Evolutionary conservation across 2,329 filamentous ascomycete species (phyloP).

Genomic region (Aspergillus sp.): DNA sequence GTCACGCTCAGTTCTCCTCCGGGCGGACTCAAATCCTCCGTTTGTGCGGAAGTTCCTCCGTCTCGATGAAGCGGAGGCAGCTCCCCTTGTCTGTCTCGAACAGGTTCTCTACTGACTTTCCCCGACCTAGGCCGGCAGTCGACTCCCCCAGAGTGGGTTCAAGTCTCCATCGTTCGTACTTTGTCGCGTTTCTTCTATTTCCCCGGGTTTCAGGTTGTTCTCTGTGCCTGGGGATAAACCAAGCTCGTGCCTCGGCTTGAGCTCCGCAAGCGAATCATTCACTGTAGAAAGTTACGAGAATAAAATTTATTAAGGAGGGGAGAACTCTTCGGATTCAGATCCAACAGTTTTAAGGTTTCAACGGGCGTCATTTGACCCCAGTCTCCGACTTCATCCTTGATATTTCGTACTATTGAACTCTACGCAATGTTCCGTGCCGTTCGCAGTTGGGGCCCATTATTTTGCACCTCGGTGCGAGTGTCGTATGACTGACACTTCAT

Average conservation of each 20-base stretch:
- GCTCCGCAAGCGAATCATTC: neutral
- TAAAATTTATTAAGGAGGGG: too few species aligned
- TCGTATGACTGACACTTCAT: neutral
- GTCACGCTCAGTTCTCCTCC: neutral
- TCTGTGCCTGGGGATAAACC: neutral
- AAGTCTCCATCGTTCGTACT: neutral
- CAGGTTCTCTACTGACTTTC: neutral
- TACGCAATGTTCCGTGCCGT: neutral
- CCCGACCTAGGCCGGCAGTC: neutral
- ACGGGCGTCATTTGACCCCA: neutral
- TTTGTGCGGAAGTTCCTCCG: constrained; percentile 1
- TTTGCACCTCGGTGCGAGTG: neutral
- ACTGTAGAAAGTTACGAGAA: too few species aligned
- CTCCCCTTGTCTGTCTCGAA: neutral
- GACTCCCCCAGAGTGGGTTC: neutral
- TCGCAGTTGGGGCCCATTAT: neutral
- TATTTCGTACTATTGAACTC: neutral
- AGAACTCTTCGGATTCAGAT: neutral
- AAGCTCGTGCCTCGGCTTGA: neutral
- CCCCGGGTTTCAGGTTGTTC: neutral
- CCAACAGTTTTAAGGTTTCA: neutral
- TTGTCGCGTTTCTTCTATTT: neutral
- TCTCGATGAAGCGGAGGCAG: constrained; percentile 1
- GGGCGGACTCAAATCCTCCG: neutral
- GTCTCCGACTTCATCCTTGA: neutral